Evolutionary conservation across 306 rosid species (phyloP).

Genomic region (Lagenaria siceraria): DNA sequence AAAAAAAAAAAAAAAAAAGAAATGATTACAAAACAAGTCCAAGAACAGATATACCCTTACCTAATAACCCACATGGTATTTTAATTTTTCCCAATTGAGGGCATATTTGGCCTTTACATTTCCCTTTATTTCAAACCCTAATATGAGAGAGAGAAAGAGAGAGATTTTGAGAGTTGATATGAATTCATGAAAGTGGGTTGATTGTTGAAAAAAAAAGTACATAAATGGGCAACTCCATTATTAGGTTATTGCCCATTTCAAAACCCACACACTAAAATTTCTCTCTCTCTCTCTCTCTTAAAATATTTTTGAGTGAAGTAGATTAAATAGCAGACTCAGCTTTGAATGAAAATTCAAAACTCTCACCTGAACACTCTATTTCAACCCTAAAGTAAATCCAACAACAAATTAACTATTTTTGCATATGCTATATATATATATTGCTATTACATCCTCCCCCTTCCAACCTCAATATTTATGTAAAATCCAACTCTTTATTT

Average conservation of each 20-base stretch:
- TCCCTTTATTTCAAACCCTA: neutral
- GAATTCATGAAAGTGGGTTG: neutral
- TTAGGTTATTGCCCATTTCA: slow-evolving; percentile 4
- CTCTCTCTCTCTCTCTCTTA: neutral
- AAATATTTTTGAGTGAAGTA: neutral
- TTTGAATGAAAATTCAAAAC: slow-evolving; percentile 8
- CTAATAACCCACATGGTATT: no score
- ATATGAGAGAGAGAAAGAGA: neutral
- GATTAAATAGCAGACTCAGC: slow-evolving; percentile 6
- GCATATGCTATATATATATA: neutral
- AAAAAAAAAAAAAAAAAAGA: no score
- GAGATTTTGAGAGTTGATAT: neutral
- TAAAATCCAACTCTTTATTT: neutral
- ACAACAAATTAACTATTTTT: neutral
- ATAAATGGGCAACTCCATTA: neutral
- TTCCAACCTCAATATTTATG: neutral
- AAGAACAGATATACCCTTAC: no score
- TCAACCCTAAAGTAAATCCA: neutral
- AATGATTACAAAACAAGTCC: no score
- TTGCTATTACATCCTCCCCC: neutral
- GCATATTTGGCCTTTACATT: no score
- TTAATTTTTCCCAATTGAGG: no score
- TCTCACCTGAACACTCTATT: neutral
- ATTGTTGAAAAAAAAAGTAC: neutral
- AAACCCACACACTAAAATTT: neutral